These are phyloP conservation scores for Penicillium psychrosexuale DNA, from an alignment of 2,329 filamentous ascomycete species.

Conservation along the genomic window DNA sequence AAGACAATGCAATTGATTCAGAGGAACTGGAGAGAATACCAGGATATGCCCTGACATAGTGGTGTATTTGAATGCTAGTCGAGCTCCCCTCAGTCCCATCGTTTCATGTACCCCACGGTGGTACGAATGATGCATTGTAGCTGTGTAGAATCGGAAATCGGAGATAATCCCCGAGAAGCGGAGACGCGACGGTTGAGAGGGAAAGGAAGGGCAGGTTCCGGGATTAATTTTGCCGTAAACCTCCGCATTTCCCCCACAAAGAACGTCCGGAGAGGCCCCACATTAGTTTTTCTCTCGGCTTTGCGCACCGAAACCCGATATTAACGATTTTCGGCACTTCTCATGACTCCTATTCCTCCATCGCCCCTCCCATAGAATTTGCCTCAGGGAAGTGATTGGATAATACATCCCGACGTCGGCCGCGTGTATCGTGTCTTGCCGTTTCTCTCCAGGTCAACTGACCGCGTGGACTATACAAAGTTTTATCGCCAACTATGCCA, in stretches of 20 bases:
- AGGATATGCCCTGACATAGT: slow-evolving; percentile 1
- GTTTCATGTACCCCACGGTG: slow-evolving; percentile 3
- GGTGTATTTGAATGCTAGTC: slow-evolving; percentile 22
- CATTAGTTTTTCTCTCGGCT: neutral
- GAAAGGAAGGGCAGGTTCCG: neutral
- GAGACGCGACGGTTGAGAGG: neutral
- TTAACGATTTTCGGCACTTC: neutral
- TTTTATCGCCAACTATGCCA: slow-evolving; percentile 5
- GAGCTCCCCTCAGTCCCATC: neutral
- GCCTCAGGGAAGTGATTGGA: neutral
- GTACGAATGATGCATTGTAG: neutral
- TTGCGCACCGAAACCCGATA: slow-evolving; percentile 4
- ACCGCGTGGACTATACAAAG: neutral
- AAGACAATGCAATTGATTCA: slow-evolving; percentile 10
- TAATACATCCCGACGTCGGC: neutral
- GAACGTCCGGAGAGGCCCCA: neutral
- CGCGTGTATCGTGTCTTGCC: neutral
- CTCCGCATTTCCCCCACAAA: neutral
- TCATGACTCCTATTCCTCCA: neutral
- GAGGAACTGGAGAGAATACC: neutral
- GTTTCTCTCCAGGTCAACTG: neutral
- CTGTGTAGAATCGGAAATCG: slow-evolving; percentile 30
- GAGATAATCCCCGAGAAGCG: slow-evolving; percentile 27
- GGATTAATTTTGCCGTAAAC: neutral
- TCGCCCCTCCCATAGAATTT: neutral